Base-by-base conservation (phyloP, 75 land plant genomes). In the Sequoiadendron giganteum region DNA sequence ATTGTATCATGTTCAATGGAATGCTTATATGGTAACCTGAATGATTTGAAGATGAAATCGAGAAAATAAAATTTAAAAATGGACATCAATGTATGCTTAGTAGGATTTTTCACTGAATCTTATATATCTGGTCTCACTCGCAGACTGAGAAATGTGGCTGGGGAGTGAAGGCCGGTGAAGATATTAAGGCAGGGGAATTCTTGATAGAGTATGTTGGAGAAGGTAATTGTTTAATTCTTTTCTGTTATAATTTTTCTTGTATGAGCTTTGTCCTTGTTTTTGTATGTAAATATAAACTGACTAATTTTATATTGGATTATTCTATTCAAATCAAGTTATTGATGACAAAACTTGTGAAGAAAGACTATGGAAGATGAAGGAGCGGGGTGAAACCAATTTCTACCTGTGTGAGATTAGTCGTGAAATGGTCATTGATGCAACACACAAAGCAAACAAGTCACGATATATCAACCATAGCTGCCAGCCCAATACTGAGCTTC, bases 341-440 rank as follows among this genome's bases (percentile, higher is more conserved):
- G 98, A 97, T 93, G 98, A 96, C 84, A 95, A 95, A 90, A 95
- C 95, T 40, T 97, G 99, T 90, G 99, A 97, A 77, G 98, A 95
- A 88, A 94, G 99, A 87, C 95, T 97, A n/a, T 97, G 99, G 98
- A 93, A 89, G 55, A 96, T 96, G 98, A 97, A 97, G 89, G 94
- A 90, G 85, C 91, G 90, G 83, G 99, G 98, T 15, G 98, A 97
- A 85, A 95, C 93, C 34, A 97, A 97, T 75, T 97, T 97, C 83
- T 97, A 97, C 65, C 65, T 97, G 86, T 97, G 96, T 88, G 99
- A 97, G 76, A 91, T 97, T 70, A 96, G 93, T 85, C 92, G 95
- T 38, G 96, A 97, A 85, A 94, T 95, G 95, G 99, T 97, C 25
- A 97, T 97, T 89, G 99, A 97, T 92, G 99, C 99, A 56, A 97